phyloP scores from a whole-genome alignment of 2,329 filamentous ascomycete genomes.

The Plectosphaerella sp. region DNA sequence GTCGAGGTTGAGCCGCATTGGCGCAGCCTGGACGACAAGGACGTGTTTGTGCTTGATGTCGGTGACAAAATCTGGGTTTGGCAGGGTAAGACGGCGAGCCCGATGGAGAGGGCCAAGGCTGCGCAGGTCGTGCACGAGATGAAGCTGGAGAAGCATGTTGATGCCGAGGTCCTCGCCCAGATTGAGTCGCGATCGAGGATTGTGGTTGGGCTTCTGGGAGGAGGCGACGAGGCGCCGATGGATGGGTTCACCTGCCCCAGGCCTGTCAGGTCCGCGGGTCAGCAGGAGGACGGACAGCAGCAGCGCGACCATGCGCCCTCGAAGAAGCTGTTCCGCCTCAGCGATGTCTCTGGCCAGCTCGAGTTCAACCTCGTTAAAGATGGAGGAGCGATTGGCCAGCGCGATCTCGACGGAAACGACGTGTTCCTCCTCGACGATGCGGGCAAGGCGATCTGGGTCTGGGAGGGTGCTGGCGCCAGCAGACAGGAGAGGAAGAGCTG shows the following conservation, averaged over 20 bases:
- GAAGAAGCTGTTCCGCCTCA: slow-evolving; percentile 55
- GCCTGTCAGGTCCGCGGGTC: slow-evolving; percentile 29
- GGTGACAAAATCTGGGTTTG: slow-evolving; percentile 65
- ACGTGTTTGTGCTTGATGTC: slow-evolving; percentile 62
- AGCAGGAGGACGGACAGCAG: slow-evolving; percentile 7
- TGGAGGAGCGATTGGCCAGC: slow-evolving; percentile 34
- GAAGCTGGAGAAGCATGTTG: slow-evolving; percentile 58
- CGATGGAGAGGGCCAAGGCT: slow-evolving; percentile 64
- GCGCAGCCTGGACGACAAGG: slow-evolving; percentile 58
- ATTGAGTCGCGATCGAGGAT: slow-evolving; percentile 49
- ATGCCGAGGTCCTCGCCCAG: slow-evolving; percentile 63
- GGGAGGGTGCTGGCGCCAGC: slow-evolving; percentile 58
- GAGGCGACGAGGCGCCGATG: slow-evolving; percentile 32
- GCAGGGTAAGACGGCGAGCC: slow-evolving; percentile 61
- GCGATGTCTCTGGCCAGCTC: slow-evolving; percentile 54
- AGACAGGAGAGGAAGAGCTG: slow-evolving; percentile 54
- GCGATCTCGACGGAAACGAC: slow-evolving; percentile 53
- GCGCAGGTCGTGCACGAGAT: slow-evolving; percentile 63
- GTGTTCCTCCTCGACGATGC: slow-evolving; percentile 59
- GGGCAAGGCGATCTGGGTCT: slow-evolving; percentile 58
- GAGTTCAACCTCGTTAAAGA: slow-evolving; percentile 56
- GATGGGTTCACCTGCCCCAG: slow-evolving; percentile 34
- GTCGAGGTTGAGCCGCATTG: slow-evolving; percentile 60
- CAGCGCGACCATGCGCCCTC: slow-evolving; percentile 11
- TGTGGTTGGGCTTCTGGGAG: slow-evolving; percentile 53